Conservation (phyloP, 2,329 filamentous ascomycete species). For the Gliomastix tumulicola region DNA sequence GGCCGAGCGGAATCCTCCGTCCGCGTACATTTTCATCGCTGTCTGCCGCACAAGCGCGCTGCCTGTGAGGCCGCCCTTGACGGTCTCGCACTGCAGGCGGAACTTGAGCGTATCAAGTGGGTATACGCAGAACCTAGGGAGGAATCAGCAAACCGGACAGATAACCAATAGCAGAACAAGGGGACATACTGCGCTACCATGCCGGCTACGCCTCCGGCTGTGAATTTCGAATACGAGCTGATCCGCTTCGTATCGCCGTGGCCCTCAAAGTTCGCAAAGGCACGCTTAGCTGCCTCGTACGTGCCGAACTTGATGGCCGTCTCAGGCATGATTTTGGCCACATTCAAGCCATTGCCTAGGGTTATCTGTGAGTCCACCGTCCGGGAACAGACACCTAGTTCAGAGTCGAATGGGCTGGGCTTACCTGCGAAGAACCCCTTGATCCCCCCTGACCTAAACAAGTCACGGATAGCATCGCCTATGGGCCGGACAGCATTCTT, state of each 20-base stretch:
- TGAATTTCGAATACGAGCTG: conserved; percentile 78
- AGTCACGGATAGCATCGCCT: conserved; percentile 62
- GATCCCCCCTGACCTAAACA: conserved; percentile 82
- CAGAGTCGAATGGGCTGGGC: no score
- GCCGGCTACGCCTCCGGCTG: conserved; percentile 83
- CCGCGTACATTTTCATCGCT: conserved; percentile 76
- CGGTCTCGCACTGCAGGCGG: conserved; percentile 87
- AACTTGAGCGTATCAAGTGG: conserved; percentile 81
- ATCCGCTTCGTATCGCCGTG: conserved; percentile 76
- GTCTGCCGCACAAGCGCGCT: conserved; percentile 78
- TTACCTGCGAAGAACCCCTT: conserved; percentile 87
- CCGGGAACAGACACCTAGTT: no score
- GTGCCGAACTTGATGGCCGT: conserved; percentile 97
- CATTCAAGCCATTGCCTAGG: conserved; percentile 88
- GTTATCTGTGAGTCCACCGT: neutral
- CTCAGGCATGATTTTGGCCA: conserved; percentile 97
- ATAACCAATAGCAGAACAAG: no score
- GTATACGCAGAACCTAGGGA: conserved; percentile 80
- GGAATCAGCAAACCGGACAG: no score
- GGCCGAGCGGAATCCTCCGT: conserved; percentile 67
- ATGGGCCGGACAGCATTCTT: conserved; percentile 65
- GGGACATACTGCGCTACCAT: conserved; percentile 82
- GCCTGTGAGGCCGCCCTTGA: conserved; percentile 75
- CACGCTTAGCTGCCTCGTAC: conserved; percentile 90
- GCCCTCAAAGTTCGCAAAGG: conserved; percentile 79